Conservation (phyloP, 1,284 basidiomycete genomes). For the Melanopsichium pennsylvanicum region DNA sequence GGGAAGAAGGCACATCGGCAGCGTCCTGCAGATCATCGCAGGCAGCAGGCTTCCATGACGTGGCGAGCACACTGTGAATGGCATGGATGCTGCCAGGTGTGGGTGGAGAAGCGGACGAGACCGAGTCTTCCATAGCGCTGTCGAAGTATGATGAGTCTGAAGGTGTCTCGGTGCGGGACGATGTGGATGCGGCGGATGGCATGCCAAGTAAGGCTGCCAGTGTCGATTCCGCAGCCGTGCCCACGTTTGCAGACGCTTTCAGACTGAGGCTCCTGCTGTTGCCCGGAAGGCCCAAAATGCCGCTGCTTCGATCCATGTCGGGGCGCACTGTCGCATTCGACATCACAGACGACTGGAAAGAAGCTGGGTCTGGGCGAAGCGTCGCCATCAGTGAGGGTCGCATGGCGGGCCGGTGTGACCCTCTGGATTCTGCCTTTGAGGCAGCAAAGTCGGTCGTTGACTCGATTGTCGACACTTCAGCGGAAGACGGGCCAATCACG, state of each 20-base stretch:
- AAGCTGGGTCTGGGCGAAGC: slow-evolving; percentile 13
- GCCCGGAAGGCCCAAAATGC: slow-evolving; percentile 9
- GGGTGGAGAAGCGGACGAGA: slow-evolving; percentile 32
- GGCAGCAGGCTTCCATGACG: slow-evolving; percentile 15
- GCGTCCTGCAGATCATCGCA: not conserved
- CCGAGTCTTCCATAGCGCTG: slow-evolving; percentile 30
- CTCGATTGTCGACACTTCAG: not conserved
- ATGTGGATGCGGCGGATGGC: slow-evolving; percentile 20
- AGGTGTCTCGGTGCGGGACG: slow-evolving; percentile 36
- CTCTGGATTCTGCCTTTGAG: not conserved
- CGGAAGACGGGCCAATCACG: not conserved
- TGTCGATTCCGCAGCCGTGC: slow-evolving; percentile 18
- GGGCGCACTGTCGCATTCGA: not conserved
- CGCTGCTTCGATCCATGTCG: not conserved
- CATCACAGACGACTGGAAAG: not conserved
- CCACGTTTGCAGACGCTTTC: slow-evolving; percentile 7
- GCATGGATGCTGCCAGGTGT: slow-evolving; percentile 41
- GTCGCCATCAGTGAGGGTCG: slow-evolving; percentile 35
- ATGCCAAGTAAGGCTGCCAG: slow-evolving; percentile 43
- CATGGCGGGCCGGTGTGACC: not conserved
- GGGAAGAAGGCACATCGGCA: slow-evolving; percentile 1
- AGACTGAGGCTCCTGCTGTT: slow-evolving; percentile 2
- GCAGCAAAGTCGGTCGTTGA: not conserved
- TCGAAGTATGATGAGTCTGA: slow-evolving; percentile 45
- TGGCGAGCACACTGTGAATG: slow-evolving; percentile 29